phyloP scores from a whole-genome alignment of 805 yeast genomes.

The Saccharomycopsis sp. region DNA sequence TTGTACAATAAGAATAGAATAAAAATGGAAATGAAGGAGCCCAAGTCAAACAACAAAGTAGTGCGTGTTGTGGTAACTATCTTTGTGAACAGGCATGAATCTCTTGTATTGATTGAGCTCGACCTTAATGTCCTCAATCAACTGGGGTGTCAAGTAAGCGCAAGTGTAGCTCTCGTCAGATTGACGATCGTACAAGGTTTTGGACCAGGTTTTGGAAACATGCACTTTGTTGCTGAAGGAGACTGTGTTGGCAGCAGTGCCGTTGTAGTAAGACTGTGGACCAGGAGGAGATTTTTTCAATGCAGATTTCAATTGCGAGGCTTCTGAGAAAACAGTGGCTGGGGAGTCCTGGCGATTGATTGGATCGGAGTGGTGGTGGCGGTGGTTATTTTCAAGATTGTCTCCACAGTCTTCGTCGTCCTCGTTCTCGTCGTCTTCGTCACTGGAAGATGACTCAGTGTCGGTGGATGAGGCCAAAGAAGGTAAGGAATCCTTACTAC shows the following conservation, averaged over 20 bases:
- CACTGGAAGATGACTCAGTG: not conserved
- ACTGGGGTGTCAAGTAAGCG: slow-evolving; percentile 36
- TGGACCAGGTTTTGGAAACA: slow-evolving; percentile 45
- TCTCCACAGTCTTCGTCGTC: not conserved
- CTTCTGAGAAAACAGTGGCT: not conserved
- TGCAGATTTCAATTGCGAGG: not conserved
- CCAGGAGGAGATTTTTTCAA: not conserved
- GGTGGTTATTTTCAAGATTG: too few species aligned
- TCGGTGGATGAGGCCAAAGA: not conserved
- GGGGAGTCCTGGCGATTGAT: not conserved
- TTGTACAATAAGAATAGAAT: too few species aligned
- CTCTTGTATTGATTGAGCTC: slow-evolving; percentile 60
- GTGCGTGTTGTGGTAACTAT: slow-evolving; percentile 54
- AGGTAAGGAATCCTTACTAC: not conserved
- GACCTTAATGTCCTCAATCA: slow-evolving; percentile 46
- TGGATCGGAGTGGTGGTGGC: not conserved
- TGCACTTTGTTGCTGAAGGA: slow-evolving; percentile 39
- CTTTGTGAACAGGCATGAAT: slow-evolving; percentile 58
- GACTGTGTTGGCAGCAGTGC: slow-evolving; percentile 27
- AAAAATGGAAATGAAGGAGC: too few species aligned
- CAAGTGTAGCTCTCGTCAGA: slow-evolving; percentile 35
- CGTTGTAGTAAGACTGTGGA: not conserved
- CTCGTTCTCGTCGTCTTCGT: not conserved
- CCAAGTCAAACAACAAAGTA: slow-evolving; percentile 39
- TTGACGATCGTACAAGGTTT: slow-evolving; percentile 46